These are phyloP conservation scores for Suillus fuscotomentosus DNA, from an alignment of 768 basidiomycete genomes.

Conservation along the genomic window DNA sequence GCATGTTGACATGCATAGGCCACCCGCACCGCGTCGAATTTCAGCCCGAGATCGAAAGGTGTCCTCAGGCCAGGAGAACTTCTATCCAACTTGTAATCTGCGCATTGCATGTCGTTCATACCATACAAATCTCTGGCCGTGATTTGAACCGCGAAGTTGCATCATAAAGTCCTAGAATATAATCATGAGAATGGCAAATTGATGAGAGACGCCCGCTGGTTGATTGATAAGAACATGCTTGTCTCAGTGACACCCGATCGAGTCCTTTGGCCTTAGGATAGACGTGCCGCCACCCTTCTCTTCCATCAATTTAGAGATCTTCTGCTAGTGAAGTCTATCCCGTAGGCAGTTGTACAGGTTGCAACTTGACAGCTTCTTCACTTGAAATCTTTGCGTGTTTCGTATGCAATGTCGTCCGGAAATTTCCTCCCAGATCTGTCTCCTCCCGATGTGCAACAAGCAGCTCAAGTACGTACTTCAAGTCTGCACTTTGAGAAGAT, in stretches of 20 bases:
- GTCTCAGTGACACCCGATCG: not conserved
- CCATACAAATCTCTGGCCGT: too few species aligned
- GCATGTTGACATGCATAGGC: too few species aligned
- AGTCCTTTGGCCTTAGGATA: not conserved
- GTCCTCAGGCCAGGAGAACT: too few species aligned
- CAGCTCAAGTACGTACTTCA: constrained; percentile 51
- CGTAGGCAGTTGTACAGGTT: not conserved
- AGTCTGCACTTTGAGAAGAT: constrained; percentile 12
- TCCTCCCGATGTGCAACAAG: constrained; percentile 53
- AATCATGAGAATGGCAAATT: not conserved
- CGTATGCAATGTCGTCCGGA: constrained; percentile 15
- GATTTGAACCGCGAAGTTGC: not conserved
- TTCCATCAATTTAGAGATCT: not conserved
- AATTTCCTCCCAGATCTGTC: constrained; percentile 53
- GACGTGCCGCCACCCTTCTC: not conserved
- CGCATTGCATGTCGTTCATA: too few species aligned
- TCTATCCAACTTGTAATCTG: too few species aligned
- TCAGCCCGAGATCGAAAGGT: too few species aligned
- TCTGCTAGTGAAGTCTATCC: not conserved
- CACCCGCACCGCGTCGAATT: too few species aligned
- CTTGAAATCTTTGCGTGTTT: not conserved
- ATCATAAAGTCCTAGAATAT: not conserved
- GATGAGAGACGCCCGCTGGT: not conserved
- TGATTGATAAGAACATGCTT: not conserved
- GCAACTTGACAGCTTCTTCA: not conserved